Conservation (phyloP, 768 basidiomycete species). For the Leucogyrophana mollusca region DNA sequence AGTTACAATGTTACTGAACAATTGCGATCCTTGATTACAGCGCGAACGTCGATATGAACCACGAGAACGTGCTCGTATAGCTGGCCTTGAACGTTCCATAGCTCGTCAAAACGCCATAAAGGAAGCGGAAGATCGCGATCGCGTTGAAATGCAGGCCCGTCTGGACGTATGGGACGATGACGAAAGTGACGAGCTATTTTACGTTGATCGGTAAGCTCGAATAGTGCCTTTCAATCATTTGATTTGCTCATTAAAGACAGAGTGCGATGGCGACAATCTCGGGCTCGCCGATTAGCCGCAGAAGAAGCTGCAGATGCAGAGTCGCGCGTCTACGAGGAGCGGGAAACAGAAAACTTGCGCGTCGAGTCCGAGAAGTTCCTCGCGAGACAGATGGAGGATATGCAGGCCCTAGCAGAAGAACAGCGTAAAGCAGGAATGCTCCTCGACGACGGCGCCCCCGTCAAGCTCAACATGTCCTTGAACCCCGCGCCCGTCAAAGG, state of each 20-base stretch:
- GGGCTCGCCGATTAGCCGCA: conserved; percentile 64
- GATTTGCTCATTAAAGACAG: conserved; percentile 33
- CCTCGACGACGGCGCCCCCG: conserved; percentile 88
- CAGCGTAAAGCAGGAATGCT: conserved; percentile 89
- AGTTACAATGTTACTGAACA: conserved; percentile 2
- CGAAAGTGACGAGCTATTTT: conserved; percentile 90
- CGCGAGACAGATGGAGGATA: conserved; percentile 92
- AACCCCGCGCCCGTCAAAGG: conserved; percentile 47
- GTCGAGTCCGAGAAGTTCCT: conserved; percentile 93
- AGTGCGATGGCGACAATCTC: conserved; percentile 81
- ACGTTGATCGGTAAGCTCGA: conserved; percentile 75
- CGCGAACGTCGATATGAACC: conserved; percentile 93
- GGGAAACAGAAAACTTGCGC: conserved; percentile 83
- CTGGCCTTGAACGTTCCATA: conserved; percentile 72
- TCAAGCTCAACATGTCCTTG: conserved; percentile 79
- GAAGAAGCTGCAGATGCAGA: conserved; percentile 86
- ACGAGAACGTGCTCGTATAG: conserved; percentile 80
- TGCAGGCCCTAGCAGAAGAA: conserved; percentile 88
- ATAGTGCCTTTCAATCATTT: background rate
- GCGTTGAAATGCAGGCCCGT: conserved; percentile 73
- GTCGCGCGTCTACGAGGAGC: conserved; percentile 78
- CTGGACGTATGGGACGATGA: conserved; percentile 93
- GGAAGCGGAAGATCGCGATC: conserved; percentile 79
- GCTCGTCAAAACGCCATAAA: conserved; percentile 66
- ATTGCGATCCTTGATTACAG: conserved; percentile 36